These are phyloP conservation scores for Knufia fluminis DNA, from an alignment of 2,329 filamentous ascomycete genomes.

Conservation along the genomic window DNA sequence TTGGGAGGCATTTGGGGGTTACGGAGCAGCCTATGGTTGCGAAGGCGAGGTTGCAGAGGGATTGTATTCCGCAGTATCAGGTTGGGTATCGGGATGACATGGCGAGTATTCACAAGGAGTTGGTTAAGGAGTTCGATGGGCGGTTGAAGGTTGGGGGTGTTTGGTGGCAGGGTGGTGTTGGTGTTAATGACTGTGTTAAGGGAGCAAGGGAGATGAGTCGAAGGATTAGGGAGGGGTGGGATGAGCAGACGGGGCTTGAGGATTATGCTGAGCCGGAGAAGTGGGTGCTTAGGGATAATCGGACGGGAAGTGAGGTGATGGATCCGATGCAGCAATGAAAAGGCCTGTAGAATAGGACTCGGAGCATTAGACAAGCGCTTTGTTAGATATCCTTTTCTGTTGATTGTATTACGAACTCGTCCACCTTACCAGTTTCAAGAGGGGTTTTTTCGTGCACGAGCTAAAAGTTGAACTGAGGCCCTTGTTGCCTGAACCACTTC, in stretches of 20 bases:
- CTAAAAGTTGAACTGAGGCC: too few species aligned
- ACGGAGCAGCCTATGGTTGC: slow-evolving; percentile 51
- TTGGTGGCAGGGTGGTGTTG: slow-evolving; percentile 41
- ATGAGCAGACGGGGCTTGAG: slow-evolving; percentile 18
- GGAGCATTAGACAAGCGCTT: too few species aligned
- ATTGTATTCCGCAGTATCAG: slow-evolving; percentile 85
- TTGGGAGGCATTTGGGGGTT: slow-evolving; percentile 68
- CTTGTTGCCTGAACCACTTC: too few species aligned
- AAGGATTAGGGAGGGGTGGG: slow-evolving; percentile 18
- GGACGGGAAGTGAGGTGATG: slow-evolving; percentile 3
- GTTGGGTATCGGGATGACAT: slow-evolving; percentile 66
- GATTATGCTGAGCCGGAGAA: slow-evolving; percentile 12
- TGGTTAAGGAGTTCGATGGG: slow-evolving; percentile 50
- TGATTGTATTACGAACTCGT: too few species aligned
- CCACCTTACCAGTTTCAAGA: too few species aligned
- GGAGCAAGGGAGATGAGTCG: slow-evolving; percentile 46
- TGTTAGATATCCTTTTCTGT: too few species aligned
- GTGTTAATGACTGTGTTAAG: slow-evolving; percentile 47
- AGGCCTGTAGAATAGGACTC: neutral
- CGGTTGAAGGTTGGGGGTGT: slow-evolving; percentile 54
- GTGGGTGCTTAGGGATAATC: slow-evolving; percentile 12
- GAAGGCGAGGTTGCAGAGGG: slow-evolving; percentile 50
- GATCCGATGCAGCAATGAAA: slow-evolving; percentile 7
- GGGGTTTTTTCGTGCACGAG: too few species aligned
- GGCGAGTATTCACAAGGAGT: slow-evolving; percentile 45